Evolutionary conservation across 768 basidiomycete species (phyloP), one percentile per base, ranked within the genome.

Genomic region (Stropharia rugosoannulata): DNA sequence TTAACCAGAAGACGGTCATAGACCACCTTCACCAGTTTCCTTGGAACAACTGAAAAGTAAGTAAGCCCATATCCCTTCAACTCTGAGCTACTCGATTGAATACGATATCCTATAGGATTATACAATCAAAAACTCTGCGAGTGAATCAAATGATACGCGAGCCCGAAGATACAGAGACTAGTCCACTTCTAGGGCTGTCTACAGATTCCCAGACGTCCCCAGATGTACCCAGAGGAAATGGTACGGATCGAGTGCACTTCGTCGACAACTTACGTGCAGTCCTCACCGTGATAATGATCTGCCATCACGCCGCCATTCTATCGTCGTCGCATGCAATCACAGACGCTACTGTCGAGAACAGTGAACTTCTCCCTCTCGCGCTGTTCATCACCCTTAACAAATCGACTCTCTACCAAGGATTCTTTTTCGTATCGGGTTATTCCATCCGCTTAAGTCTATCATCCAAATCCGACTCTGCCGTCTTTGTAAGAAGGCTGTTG

Each of bases 361-460:
- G 54, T 16, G 49, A 56, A 12, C 27, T 53, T 29, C 16, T 52
- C 6, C 49, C 49, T 5, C 40, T 61, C 19, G 49, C 60, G 4
- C 5, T 62, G 2, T 55, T 62, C 40, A 43, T 59, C 19, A 45
- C 58, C 2, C 54, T 54, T 16, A 52, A 60, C 51, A 65, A 64
- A 44, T 52, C 62, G 1, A 49, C 60, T n/a, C 56, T 68, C 15
- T 64, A 64, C 59, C 61, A 56, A 19, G 50, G 56, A 11, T 68
- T 68, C 58, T 66, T 64, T 57, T 62, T 68, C 57, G 61, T 66
- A 5, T 68, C 66, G 0, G 66, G 66, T 15, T 64, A 63, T 39
- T 62, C 66, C 4, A 57, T 59, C 6, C 48, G 58, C 2, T 43
- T 66, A 32, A 56, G 64, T 7, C 55, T 63, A 15, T 51, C 42